Percentiles rank a stretch among this genome's conserved stretches.
phyloP scores from a whole-genome alignment of 2,329 filamentous ascomycete species.

The Periconia macrospinosa region DNA sequence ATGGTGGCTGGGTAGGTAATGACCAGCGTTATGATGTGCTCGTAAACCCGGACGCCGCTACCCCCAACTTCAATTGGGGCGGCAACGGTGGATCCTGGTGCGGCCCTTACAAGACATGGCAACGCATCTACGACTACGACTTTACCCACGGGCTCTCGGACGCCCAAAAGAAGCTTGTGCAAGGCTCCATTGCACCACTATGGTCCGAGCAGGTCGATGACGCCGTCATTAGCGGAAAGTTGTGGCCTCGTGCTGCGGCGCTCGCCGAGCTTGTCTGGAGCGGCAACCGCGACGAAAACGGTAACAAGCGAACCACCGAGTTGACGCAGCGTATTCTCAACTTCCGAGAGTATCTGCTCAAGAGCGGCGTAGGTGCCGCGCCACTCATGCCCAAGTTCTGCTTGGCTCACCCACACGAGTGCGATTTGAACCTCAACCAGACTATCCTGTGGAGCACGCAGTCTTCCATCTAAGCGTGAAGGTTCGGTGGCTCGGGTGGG shows the following conservation, averaged over 20 bases:
- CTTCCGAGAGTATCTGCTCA: conserved; percentile 62
- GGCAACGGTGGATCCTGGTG: conserved; percentile 60
- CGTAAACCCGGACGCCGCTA: conserved; percentile 51
- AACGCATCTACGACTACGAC: conserved; percentile 63
- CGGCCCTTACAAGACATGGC: conserved; percentile 62
- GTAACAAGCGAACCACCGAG: conserved; percentile 55
- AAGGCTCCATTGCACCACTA: conserved; percentile 56
- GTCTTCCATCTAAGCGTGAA: background rate
- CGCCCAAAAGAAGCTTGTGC: conserved; percentile 51
- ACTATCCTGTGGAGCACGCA: conserved; percentile 25
- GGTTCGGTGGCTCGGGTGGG: too few species aligned
- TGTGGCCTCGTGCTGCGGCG: conserved; percentile 62
- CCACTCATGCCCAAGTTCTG: conserved; percentile 62
- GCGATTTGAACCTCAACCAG: conserved; percentile 59
- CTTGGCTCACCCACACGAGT: conserved; percentile 59
- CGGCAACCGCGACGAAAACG: conserved; percentile 54
- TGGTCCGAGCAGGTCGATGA: conserved; percentile 61
- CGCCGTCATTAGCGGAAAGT: conserved; percentile 51
- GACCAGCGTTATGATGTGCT: conserved; percentile 60
- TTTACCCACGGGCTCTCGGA: conserved; percentile 55
- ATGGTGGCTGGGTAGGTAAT: conserved; percentile 58
- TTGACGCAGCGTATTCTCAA: conserved; percentile 61
- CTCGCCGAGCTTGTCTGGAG: conserved; percentile 60
- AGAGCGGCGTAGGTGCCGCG: conserved; percentile 55
- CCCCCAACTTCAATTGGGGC: conserved; percentile 58